Percentiles rank a stretch among this genome's conserved stretches.
Conservation (phyloP, 345 rosid genomes). For the Passiflora organensis region DNA sequence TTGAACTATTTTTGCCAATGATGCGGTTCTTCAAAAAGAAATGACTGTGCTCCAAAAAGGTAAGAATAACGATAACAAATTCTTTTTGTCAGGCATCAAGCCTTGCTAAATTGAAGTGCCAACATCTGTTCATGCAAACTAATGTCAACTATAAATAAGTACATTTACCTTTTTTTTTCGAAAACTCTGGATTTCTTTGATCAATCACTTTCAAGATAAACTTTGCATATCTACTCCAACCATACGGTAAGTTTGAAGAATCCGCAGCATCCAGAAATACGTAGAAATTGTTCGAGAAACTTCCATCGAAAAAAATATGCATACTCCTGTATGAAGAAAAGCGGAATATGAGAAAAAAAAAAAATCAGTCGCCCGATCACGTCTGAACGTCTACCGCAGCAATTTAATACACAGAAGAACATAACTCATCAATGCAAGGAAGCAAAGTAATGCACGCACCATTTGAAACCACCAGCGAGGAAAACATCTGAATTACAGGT, state of each 20-base stretch:
- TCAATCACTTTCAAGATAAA: slow-evolving; percentile 20
- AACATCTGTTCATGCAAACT: too few species aligned
- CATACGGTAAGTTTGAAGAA: slow-evolving; percentile 17
- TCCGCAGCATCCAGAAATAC: slow-evolving; percentile 23
- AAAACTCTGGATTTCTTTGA: neutral
- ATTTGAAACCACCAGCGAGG: slow-evolving; percentile 11
- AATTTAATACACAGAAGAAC: neutral
- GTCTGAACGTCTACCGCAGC: neutral
- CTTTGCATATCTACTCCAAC: slow-evolving; percentile 24
- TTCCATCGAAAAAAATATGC: slow-evolving; percentile 23
- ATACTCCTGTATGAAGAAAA: slow-evolving; percentile 5
- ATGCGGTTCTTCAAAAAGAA: too few species aligned
- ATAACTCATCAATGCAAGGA: neutral
- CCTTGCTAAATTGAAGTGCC: too few species aligned
- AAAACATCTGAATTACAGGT: slow-evolving; percentile 20
- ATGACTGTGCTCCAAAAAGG: too few species aligned
- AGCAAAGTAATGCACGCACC: slow-evolving; percentile 9
- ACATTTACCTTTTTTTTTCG: neutral
- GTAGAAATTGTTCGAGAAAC: slow-evolving; percentile 11
- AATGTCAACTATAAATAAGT: neutral
- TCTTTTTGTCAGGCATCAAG: too few species aligned
- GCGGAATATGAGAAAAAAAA: neutral
- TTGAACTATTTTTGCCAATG: too few species aligned
- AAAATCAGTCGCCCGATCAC: neutral
- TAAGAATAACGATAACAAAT: too few species aligned